Percentiles rank a stretch among this genome's conserved stretches.
Evolutionary conservation across 768 basidiomycete species (phyloP).

Genomic region (Russula ochroleuca): DNA sequence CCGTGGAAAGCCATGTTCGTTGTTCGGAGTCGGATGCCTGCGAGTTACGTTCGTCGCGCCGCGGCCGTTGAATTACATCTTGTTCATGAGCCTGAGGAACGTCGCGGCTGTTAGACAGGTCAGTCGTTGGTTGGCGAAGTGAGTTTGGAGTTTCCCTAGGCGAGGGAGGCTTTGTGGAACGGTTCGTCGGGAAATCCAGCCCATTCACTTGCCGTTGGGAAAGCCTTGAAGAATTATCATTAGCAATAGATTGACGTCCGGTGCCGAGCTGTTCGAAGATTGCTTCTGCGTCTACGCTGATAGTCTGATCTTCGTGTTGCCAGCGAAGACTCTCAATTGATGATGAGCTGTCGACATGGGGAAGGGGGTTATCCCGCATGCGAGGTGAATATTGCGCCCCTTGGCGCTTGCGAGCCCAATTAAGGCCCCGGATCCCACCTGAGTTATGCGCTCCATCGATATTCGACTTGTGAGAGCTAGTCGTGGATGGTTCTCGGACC

Average conservation of each 20-base stretch:
- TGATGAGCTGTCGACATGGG: conserved; percentile 18
- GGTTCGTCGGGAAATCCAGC: background rate
- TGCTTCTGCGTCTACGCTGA: conserved; percentile 21
- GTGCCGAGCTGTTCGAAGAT: conserved; percentile 23
- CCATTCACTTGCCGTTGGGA: conserved; percentile 9
- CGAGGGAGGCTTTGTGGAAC: background rate
- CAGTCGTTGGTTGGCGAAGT: background rate
- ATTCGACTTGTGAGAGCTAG: background rate
- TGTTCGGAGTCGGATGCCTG: conserved; percentile 14
- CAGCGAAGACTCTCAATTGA: conserved; percentile 26
- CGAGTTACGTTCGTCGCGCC: conserved; percentile 5
- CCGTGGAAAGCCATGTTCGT: conserved; percentile 28
- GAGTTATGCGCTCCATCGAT: conserved; percentile 1
- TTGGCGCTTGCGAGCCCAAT: conserved; percentile 29
- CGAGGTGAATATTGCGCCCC: conserved; percentile 33
- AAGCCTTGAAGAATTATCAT: background rate
- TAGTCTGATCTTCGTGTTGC: conserved; percentile 11
- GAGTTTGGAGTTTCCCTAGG: background rate
- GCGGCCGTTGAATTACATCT: background rate
- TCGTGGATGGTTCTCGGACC: background rate
- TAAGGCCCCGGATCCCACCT: conserved; percentile 6
- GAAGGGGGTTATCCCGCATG: conserved; percentile 16
- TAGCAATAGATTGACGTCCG: background rate
- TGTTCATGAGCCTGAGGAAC: background rate
- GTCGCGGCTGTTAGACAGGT: background rate